Base-by-base conservation (phyloP, 768 basidiomycete species). In the Auricularia auricula-judae region DNA sequence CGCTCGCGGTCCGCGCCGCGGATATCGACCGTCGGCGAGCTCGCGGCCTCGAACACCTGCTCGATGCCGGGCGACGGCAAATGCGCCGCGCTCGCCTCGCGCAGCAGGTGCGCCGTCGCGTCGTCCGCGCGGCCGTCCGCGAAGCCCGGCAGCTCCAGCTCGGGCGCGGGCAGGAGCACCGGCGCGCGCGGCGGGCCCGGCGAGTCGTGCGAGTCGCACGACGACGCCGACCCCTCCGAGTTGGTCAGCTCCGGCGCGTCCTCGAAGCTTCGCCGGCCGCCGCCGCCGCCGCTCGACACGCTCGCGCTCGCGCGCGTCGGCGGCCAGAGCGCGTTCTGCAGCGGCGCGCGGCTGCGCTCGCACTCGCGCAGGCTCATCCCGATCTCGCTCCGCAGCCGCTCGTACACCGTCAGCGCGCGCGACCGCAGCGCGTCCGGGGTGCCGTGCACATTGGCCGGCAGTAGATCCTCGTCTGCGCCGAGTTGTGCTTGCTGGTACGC, bases 1-100 rank as follows among this genome's bases (percentile, higher is more conserved):
- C 83, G 80, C 70, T 86, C 85, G 53, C 89, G 78, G 14, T n/a
- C 5, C 29, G 44, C 73, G 70, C 67, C 82, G 86, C 12, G 63
- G 18, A 4, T 21, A 39, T 16, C 33, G 36, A 14, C 12, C 39
- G 39, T 42, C 39, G 62, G 62, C 3, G 69, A 70, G 3, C 82
- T 75, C 3, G 89, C 88, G 1, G 83, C 84, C 71, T 92, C 91
- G 68, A 86, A 93, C n/a, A 93, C 89, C 70, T 91, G 89, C 70
- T 93, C 91, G 61, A 84, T 81, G 14, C 89, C 90, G 0, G 79
- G 82, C 5, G 82, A 80, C 1, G 86, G 86, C 2, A 89, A 74
- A 67, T 85, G 82, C 44, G 79, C 72, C 3, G 82, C 73, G 3
- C 83, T 81, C 4, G 83, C 72, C 3, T 79, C 73, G 10, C 82